Base-by-base conservation (phyloP, 2,329 filamentous ascomycete genomes). In the Septoria petroselini region DNA sequence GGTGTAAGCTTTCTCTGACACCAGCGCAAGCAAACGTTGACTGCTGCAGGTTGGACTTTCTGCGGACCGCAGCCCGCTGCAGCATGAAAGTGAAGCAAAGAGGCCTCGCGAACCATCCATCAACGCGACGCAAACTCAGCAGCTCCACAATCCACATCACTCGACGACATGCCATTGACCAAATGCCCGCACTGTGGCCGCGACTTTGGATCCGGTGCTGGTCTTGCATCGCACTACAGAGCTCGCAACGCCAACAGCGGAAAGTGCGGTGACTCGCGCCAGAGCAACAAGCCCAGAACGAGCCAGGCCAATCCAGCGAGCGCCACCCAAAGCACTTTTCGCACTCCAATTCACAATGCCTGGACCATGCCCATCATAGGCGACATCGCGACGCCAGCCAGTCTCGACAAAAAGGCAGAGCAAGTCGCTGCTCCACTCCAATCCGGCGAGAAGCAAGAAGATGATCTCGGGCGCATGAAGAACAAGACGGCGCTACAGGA, bases 231-330 rank as follows among this genome's bases (percentile, higher is more conserved):
- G 4, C 43, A 47, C 34, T 29, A 27, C 15, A 12, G 43, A 39
- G 43, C 43, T 31, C 43, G 43, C 43, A 11, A 5, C n/a, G 23
- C 34, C 4, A 40, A 47, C 27, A 34, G 34, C 34, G 23, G 35
- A 15, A 12, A n/a, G 25, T 47, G 43, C 17, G 34, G 34, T 19
- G 43, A 47, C 6, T 43, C 41, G 9, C 41, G 41, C 41, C 41
- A 43, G 14, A 9, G 18, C 25, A 31, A 23, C 11, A 7, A 14
- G 27, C n/a, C n/a, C n/a, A n/a, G n/a, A n/a, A n/a, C n/a, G 33
- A 34, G 29, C n/a, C 30, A n/a, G 30, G 18, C 27, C 19, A 15
- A 12, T 34, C 25, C 27, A 14, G 21, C 21, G 2, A 15, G 14
- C 25, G 30, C 3, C 12, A 9, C 39, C 29, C 19, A 25, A 19